Evolutionary conservation across 1,139 yeast species (phyloP).

Genomic region (Debaryomyces nepalensis): DNA sequence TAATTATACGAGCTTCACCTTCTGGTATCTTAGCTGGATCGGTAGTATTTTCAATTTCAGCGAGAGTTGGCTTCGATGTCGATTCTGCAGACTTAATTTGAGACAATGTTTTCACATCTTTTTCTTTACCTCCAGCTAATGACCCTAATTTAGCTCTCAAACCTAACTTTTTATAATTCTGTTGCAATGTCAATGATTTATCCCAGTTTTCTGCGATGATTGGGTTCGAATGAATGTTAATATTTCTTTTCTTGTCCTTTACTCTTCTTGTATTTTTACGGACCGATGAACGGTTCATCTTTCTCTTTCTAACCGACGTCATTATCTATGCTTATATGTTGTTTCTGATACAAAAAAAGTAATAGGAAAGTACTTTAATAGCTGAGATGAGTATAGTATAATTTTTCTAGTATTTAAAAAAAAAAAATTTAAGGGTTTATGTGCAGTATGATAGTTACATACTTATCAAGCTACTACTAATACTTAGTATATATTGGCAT

Average conservation of each 20-base stretch:
- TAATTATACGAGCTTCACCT: slow-evolving; percentile 82
- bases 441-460: not conserved
- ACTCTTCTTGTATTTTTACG: slow-evolving; percentile 67
- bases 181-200: slow-evolving; percentile 74
- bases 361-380: not conserved
- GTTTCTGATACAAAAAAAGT: not conserved
- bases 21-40: slow-evolving; percentile 66
- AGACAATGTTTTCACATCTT: slow-evolving; percentile 46
- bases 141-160: slow-evolving; percentile 66
- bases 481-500: not conserved
- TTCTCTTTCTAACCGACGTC: slow-evolving; percentile 87
- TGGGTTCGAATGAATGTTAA: slow-evolving; percentile 71
- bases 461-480: not conserved
- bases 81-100: slow-evolving; percentile 34
- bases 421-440: slow-evolving; percentile 4
- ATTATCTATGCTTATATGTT: slow-evolving; percentile 31
- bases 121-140: slow-evolving; percentile 71
- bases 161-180: slow-evolving; percentile 82
- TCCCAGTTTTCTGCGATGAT: slow-evolving; percentile 93
- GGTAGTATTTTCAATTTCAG: slow-evolving; percentile 46
- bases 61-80: slow-evolving; percentile 33
- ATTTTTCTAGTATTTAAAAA: slow-evolving; percentile 3
- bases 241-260: slow-evolving; percentile 69
- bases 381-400: slow-evolving; percentile 8
- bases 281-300: slow-evolving; percentile 75